Evolutionary conservation across 2,329 filamentous ascomycete genomes (phyloP), one percentile per base, ranked within the genome.

Genomic region (Cercospora beticola): DNA sequence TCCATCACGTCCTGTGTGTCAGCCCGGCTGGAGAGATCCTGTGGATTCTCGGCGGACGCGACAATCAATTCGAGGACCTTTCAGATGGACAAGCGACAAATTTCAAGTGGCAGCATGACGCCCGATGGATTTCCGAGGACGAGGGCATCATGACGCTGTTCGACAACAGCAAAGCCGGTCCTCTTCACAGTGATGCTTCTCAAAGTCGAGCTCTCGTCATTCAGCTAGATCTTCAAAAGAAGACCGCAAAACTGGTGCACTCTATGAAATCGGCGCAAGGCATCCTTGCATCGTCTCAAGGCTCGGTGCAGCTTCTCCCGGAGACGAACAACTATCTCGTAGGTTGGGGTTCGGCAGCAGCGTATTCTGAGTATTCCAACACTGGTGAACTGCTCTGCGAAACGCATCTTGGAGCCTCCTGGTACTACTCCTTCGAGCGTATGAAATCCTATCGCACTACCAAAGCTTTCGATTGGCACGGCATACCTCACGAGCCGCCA

Each of bases 341-440:
- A 28, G 85, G 86, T 67, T 89, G 86, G 86, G 86, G 86, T 10
- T 82, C 83, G n/a, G 80, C 79, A 12, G 82, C 84, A 1, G 81
- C 83, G 0, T 82, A 82, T 66, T 84, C 81, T 12, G 85, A 88
- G 72, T 86, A 79, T 73, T 71, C 78, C 0, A 62, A 73, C 18
- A 75, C 80, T 40, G 82, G 82, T 30, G 76, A 78, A 6, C 74
- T 81, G 4, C 74, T 84, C 5, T 81, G 82, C 65, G 79, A 82
- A 56, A 78, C 81, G 0, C 82, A 83, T 62, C 80, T 83, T 59
- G 80, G 78, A n/a, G 78, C 77, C 56, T 75, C 74, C 9, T 70
- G 68, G 59, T 74, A 70, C 26, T 76, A 71, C 65, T 71, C 61
- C 43, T 74, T 73, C 30, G 77, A 77, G 58, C 69, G 72, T 8